These are phyloP conservation scores for Hypoxylon sp. DNA, from an alignment of 2,329 filamentous ascomycete genomes.

Conservation along the genomic window DNA sequence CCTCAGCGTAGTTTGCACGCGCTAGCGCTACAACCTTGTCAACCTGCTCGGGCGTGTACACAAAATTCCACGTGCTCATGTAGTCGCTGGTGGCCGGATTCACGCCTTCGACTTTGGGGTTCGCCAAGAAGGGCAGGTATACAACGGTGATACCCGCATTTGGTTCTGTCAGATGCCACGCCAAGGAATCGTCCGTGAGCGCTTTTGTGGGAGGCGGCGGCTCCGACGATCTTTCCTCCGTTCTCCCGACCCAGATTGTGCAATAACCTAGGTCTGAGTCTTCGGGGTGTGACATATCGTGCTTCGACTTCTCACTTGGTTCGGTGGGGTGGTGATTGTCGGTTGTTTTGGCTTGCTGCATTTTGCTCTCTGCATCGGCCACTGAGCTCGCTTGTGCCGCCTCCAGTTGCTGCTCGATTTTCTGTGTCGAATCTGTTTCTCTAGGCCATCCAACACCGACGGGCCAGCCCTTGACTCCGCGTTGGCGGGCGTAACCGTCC, in stretches of 20 bases:
- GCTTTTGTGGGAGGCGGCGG: constrained; percentile 65
- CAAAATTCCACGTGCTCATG: constrained; percentile 97
- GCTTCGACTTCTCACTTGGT: constrained; percentile 55
- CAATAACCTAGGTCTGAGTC: constrained; percentile 85
- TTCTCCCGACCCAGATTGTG: constrained; percentile 94
- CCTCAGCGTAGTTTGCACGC: constrained; percentile 87
- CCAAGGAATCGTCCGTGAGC: constrained; percentile 70
- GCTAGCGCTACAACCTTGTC: constrained; percentile 87
- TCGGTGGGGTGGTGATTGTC: constrained; percentile 40
- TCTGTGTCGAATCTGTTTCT: constrained; percentile 67
- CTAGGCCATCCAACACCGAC: constrained; percentile 95
- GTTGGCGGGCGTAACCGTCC: constrained; percentile 91
- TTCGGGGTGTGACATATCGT: constrained; percentile 61
- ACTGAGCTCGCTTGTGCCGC: constrained; percentile 74
- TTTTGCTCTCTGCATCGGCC: constrained; percentile 73
- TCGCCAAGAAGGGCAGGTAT: constrained; percentile 91
- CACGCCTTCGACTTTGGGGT: constrained; percentile 83
- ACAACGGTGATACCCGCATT: constrained; percentile 89
- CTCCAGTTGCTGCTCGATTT: constrained; percentile 76
- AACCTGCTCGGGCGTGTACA: constrained; percentile 92
- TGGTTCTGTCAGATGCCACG: constrained; percentile 79
- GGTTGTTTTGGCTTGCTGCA: constrained; percentile 61
- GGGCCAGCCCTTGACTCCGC: constrained; percentile 94
- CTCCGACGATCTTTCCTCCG: constrained; percentile 76
- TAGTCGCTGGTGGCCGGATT: constrained; percentile 88